Percentiles rank a stretch among this genome's conserved stretches.
These are phyloP conservation scores for Aspergillus bridgeri DNA, from an alignment of 495 filamentous ascomycete species.

Conservation along the genomic window DNA sequence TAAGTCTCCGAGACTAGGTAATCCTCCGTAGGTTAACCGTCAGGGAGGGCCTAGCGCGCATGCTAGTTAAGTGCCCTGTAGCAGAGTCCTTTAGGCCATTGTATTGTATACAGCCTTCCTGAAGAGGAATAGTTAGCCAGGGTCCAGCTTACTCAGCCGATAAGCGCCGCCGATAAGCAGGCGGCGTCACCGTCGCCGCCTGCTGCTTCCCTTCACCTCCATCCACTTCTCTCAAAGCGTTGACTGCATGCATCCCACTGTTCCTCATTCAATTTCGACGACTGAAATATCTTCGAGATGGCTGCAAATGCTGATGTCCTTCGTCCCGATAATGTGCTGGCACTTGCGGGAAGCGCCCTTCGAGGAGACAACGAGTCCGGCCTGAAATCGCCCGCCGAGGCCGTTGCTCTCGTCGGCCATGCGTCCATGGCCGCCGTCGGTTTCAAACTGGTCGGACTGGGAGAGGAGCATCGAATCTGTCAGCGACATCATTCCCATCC, in stretches of 20 bases:
- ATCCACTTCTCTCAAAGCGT: background rate
- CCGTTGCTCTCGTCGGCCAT: slow-evolving; percentile 79
- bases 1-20: background rate
- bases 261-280: background rate
- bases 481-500: slow-evolving; percentile 10
- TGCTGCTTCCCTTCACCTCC: background rate
- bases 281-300: slow-evolving; percentile 18
- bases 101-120: background rate
- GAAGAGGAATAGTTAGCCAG: background rate
- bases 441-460: slow-evolving; percentile 78
- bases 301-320: slow-evolving; percentile 21
- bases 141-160: background rate
- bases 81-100: no score
- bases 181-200: background rate
- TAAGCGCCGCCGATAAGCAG: background rate
- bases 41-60: no score
- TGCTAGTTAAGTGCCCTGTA: no score
- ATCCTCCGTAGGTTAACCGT: no score
- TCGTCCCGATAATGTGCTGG: slow-evolving; percentile 29
- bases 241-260: background rate
- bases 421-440: slow-evolving; percentile 76
- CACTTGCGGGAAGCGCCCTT: slow-evolving; percentile 33
- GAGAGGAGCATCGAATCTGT: slow-evolving; percentile 73
- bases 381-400: slow-evolving; percentile 77
- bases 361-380: slow-evolving; percentile 35